Percentiles rank a stretch among this genome's conserved stretches.
phyloP scores from a whole-genome alignment of 164 flowering plant species.

The Magnolia changhungtana region DNA sequence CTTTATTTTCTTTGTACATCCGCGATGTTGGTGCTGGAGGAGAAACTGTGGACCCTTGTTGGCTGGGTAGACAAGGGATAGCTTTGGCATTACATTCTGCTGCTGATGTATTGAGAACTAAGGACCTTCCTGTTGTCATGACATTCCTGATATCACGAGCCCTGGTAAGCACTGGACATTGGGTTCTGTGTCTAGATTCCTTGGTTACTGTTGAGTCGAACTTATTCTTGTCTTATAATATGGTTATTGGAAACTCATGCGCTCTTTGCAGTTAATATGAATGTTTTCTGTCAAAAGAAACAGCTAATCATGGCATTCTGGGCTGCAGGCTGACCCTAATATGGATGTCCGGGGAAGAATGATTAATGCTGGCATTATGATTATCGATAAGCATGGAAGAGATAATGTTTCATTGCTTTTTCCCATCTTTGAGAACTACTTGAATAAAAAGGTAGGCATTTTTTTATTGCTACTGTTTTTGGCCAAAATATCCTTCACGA shows the following conservation, averaged over 20 bases:
- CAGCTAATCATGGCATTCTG: not conserved
- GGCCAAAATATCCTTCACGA: not conserved
- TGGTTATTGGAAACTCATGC: not conserved
- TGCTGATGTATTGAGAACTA: slow-evolving; percentile 91
- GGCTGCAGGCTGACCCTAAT: slow-evolving; percentile 87
- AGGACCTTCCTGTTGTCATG: slow-evolving; percentile 98
- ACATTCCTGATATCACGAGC: slow-evolving; percentile 95
- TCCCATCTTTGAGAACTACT: slow-evolving; percentile 96
- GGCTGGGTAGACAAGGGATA: slow-evolving; percentile 95
- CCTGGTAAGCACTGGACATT: slow-evolving; percentile 46
- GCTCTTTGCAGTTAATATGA: not conserved
- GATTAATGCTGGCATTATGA: slow-evolving; percentile 93
- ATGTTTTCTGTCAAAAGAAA: not conserved
- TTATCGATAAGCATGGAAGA: slow-evolving; percentile 90
- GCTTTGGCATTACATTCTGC: slow-evolving; percentile 84
- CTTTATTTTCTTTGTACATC: slow-evolving; percentile 82
- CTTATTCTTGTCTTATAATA: not conserved
- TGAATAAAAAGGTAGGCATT: slow-evolving; percentile 75
- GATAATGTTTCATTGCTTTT: slow-evolving; percentile 90
- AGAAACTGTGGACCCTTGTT: slow-evolving; percentile 60
- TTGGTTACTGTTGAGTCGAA: not conserved
- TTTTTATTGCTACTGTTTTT: not conserved
- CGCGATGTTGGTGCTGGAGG: slow-evolving; percentile 64
- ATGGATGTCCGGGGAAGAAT: slow-evolving; percentile 95
- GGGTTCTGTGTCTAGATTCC: not conserved